A percentile compares a stretch with the other conserved stretches of the same genome.
Evolutionary conservation across 805 yeast species (phyloP).

Genomic region (fission yeast (Schizosaccharomyces pombe)): DNA sequence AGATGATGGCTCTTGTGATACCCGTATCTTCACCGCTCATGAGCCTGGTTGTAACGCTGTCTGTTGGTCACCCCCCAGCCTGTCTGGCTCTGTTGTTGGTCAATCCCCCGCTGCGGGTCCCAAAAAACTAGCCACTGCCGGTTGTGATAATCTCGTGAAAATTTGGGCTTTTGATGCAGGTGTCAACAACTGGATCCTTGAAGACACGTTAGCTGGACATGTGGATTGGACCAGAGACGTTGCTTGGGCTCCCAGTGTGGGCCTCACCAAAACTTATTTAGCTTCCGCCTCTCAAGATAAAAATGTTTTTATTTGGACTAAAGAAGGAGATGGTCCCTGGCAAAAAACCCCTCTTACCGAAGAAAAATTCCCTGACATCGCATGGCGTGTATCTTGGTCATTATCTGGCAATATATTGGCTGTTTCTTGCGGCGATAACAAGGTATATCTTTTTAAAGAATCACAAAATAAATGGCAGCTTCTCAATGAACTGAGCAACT

Average conservation of each 20-base stretch:
- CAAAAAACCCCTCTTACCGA: conserved; percentile 47
- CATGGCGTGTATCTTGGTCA: conserved; percentile 97
- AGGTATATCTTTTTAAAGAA: conserved; percentile 90
- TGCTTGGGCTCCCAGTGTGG: conserved; percentile 84
- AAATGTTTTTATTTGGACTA: conserved; percentile 87
- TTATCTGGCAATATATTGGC: conserved; percentile 88
- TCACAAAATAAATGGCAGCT: conserved; percentile 1
- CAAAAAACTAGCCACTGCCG: conserved; percentile 38
- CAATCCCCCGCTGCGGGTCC: conserved; percentile 13
- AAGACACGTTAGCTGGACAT: conserved; percentile 67
- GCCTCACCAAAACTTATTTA: conserved; percentile 57
- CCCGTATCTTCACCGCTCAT: conserved; percentile 49
- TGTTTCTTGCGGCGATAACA: conserved; percentile 86
- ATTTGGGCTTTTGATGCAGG: conserved; percentile 48
- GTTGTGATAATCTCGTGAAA: conserved; percentile 81
- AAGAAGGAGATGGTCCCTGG: conserved; percentile 43
- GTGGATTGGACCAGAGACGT: conserved; percentile 98
- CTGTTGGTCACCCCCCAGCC: conserved; percentile 49
- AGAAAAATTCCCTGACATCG: conserved; percentile 83
- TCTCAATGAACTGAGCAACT: neutral
- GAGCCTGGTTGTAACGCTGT: conserved; percentile 86
- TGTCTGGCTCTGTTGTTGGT: conserved; percentile 7
- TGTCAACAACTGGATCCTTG: conserved; percentile 37
- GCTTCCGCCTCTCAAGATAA: conserved; percentile 95
- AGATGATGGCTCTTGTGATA: conserved; percentile 50